Evolutionary conservation across 2,329 filamentous ascomycete genomes (phyloP), one percentile per base, ranked within the genome.

Genomic region (Aureobasidium sp.): DNA sequence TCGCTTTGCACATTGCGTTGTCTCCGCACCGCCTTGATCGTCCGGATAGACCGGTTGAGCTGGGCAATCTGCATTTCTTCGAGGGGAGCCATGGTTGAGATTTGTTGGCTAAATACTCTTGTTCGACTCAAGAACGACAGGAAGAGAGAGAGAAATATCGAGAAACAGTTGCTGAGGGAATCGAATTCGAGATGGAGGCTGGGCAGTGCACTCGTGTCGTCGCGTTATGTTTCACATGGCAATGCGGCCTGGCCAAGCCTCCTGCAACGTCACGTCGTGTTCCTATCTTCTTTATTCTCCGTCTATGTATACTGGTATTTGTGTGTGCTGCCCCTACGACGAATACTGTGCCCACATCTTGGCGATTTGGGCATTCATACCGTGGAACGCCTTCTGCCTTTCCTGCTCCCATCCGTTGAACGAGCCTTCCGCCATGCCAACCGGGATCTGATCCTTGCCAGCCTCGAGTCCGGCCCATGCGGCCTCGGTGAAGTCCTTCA

Each of bases 21-120:
- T 50, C 35, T 60, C 73, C 84, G 68, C 79, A 91, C 91, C 71
- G 88, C 91, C 78, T 91, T 92, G 79, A 96, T 92, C 70, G 85
- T 88, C 67, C 91, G 87, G 72, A 96, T 85, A 72, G 90, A 92
- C 77, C 91, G 85, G 79, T 93, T 94, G 76, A 87, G 85, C 82
- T 85, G 82, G 49, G 84, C 84, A 63, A 78, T 76, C 64, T 72
- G 76, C 71, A 80, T 76, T 64, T 76, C 73, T 69, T 79, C 77
- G 48, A 65, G 56, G 24, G 67, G 65, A 33, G 68, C 66, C 72
- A 73, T 74, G 59, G 1, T 66, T 33, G 57, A 22, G 12, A n/a
- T 9, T 27, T 58, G 40, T 27, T 48, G 42, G 33, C 17, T 29
- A 2, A 49, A 14, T 42, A 14, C 12, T 3, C 8, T 14, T n/a